Evolutionary conservation across 345 rosid species (phyloP).

Genomic region (Linum lewisii): DNA sequence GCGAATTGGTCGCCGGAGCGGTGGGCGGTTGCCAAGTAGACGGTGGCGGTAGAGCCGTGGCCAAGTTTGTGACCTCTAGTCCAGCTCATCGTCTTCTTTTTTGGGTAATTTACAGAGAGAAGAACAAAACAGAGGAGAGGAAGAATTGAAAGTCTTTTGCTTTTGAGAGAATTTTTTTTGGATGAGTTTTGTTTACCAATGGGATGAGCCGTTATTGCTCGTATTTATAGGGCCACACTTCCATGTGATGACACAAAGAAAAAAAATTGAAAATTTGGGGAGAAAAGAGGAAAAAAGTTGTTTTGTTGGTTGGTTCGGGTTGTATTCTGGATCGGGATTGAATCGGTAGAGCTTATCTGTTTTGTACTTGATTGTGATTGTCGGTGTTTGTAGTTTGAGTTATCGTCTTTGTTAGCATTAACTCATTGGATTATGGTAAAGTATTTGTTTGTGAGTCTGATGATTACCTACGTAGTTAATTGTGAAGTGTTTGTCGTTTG

Average conservation of each 20-base stretch:
- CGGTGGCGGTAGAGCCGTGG: conserved; percentile 48
- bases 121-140: background rate
- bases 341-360: background rate
- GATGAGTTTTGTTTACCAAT: background rate
- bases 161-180: too few species aligned
- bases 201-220: background rate
- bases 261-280: background rate
- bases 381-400: too few species aligned
- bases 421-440: too few species aligned
- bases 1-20: conserved; percentile 34
- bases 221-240: background rate
- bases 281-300: background rate
- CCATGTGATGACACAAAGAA: background rate
- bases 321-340: background rate
- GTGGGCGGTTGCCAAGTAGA: conserved; percentile 25
- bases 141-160: too few species aligned
- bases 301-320: background rate
- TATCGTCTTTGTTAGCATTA: too few species aligned
- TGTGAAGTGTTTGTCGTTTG: too few species aligned
- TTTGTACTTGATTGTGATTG: too few species aligned
- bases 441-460: too few species aligned
- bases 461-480: too few species aligned
- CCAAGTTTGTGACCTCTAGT: conserved; percentile 41
- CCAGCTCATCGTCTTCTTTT: conserved; percentile 35
- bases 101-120: background rate